Base-by-base conservation (phyloP, 495 filamentous ascomycete genomes). In the Hyaloscypha variabilis region DNA sequence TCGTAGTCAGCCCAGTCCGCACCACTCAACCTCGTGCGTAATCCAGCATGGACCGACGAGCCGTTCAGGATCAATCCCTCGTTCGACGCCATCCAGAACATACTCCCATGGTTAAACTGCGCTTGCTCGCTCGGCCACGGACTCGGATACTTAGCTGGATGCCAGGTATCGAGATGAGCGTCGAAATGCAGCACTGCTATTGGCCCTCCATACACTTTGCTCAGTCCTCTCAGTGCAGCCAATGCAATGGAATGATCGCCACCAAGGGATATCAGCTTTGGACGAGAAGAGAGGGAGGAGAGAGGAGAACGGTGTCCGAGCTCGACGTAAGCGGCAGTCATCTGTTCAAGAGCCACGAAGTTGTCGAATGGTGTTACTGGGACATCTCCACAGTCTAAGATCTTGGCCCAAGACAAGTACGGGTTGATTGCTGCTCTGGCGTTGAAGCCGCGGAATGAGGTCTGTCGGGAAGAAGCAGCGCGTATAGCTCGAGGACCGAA, bases 121-220 rank as follows among this genome's bases (percentile, higher is more conserved):
- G 85, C 81, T 72, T 91, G 90, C 71, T 86, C 82, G 14, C 81
- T 84, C 8, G 80, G 75, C 91, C 92, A 96, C 59, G 87, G 86
- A 17, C 83, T 86, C 0, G 89, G 87, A 75, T 94, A 94, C 62
- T 89, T 90, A 14, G 83, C 84, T 1, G 92, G 92, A 72, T 92
- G 86, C 91, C 91, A 94, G 5, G 92, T 95, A 72, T 96, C 92
- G 0, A 91, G 81, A 72, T 91, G 88, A 11, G 81, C 77, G 70
- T 95, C 92, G 75, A 95, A 95, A 75, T 96, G 92, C 54, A 96
- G 80, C 14, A 95, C 92, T 3, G 90, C 85, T 29, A 95, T 81
- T 1, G 89, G 88, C 63, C 82, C 79, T 30, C 87, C 86, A 73
- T 94, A 86, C n/a, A 89, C 81, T 67, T 85, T 83, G 58, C 88